Evolutionary conservation across 1,139 yeast species (phyloP).

Genomic region (Candida sp.): DNA sequence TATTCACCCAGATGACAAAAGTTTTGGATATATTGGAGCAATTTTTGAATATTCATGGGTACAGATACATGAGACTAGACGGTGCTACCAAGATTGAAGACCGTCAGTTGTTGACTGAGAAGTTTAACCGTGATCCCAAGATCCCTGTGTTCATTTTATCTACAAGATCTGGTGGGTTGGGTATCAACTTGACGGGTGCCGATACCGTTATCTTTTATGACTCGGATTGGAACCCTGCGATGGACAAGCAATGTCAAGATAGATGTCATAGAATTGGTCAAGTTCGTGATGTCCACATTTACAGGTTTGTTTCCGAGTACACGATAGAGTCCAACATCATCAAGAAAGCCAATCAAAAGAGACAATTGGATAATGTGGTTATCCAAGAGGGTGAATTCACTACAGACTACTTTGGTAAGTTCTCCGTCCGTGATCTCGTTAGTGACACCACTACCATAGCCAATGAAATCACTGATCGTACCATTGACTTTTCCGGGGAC

Average conservation of each 20-base stretch:
- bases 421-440: conserved; percentile 87
- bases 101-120: conserved; percentile 91
- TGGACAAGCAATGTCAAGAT: conserved; percentile 99
- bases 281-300: conserved; percentile 96
- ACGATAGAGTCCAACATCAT: conserved; percentile 96
- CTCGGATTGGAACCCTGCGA: conserved; percentile 99
- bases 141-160: conserved; percentile 93
- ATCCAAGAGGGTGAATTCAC: conserved; percentile 99
- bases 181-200: conserved; percentile 97
- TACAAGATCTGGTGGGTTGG: conserved; percentile 97
- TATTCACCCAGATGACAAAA: conserved; percentile 98
- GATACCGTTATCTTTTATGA: conserved; percentile 99
- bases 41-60: conserved; percentile 93
- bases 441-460: conserved; percentile 58
- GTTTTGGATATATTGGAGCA: conserved; percentile 94
- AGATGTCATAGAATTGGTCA: conserved; percentile 99
- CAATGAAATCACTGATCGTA: conserved; percentile 39
- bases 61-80: conserved; percentile 92
- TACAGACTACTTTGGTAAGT: conserved; percentile 90
- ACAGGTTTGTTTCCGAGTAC: conserved; percentile 93
- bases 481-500: conserved; percentile 39
- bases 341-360: conserved; percentile 93
- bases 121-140: conserved; percentile 84
- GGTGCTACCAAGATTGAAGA: conserved; percentile 99
- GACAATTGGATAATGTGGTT: conserved; percentile 93